Conservation (phyloP, 75 land plant genomes). For the Cunninghamia lanceolata region DNA sequence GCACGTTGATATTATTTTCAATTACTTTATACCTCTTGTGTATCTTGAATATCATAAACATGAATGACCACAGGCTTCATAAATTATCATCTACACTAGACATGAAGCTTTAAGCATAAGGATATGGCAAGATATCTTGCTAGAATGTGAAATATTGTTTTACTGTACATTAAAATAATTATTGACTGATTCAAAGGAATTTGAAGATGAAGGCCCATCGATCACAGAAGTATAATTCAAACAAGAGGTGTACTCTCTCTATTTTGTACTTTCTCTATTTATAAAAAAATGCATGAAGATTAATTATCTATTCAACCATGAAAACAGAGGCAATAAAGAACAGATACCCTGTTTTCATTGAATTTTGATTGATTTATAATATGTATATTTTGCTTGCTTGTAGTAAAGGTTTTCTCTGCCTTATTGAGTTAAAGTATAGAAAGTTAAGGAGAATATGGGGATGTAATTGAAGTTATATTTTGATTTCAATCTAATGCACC, state of each 20-base stretch:
- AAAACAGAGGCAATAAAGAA: background rate
- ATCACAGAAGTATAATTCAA: background rate
- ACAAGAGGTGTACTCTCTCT: background rate
- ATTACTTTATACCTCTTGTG: background rate
- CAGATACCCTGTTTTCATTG: background rate
- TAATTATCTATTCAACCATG: background rate
- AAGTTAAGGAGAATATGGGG: background rate
- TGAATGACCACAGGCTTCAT: background rate
- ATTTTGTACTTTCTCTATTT: background rate
- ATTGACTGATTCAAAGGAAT: background rate
- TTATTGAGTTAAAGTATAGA: background rate
- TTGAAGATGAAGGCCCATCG: background rate
- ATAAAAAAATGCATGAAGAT: background rate
- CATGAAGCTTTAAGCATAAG: background rate
- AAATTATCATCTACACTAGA: background rate
- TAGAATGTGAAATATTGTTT: background rate
- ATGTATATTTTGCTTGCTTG: background rate
- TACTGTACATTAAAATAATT: background rate
- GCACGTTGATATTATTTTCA: background rate
- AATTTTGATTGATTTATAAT: background rate
- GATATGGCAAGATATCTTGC: background rate
- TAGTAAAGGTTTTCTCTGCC: background rate
- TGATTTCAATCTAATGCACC: conserved; percentile 5
- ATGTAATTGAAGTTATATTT: background rate
- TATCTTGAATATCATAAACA: background rate